phyloP scores from a whole-genome alignment of 306 rosid genomes.

The Trichosanthes truncata region DNA sequence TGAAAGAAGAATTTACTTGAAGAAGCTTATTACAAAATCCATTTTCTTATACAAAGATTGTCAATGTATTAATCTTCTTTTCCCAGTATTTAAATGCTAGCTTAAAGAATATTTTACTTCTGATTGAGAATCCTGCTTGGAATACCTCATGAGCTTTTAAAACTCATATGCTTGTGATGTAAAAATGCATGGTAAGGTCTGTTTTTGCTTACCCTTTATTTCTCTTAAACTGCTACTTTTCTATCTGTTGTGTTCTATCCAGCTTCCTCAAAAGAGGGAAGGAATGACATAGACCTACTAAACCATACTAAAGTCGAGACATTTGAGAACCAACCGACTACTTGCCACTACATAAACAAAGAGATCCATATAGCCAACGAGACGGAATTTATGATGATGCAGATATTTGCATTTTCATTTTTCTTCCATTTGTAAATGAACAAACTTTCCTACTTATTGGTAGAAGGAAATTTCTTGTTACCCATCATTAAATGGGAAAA shows the following conservation, averaged over 20 bases:
- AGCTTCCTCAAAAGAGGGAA: background rate
- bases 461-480: background rate
- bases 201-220: background rate
- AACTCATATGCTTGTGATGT: background rate
- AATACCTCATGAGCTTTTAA: background rate
- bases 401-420: background rate
- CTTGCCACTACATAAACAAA: background rate
- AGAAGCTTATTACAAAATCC: background rate
- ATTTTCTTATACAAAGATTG: background rate
- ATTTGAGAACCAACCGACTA: background rate
- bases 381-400: background rate
- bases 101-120: background rate
- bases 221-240: background rate
- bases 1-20: conserved; percentile 46
- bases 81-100: background rate
- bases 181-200: background rate
- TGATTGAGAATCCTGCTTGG: background rate
- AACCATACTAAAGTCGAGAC: too few relatives aligned
- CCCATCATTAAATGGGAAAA: background rate
- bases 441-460: background rate
- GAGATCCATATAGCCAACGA: too few relatives aligned
- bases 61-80: background rate
- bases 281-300: background rate
- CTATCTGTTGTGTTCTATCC: background rate
- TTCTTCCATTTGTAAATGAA: background rate